Conservation (phyloP, 2,329 filamentous ascomycete species). For the Emydomyces testavorans region DNA sequence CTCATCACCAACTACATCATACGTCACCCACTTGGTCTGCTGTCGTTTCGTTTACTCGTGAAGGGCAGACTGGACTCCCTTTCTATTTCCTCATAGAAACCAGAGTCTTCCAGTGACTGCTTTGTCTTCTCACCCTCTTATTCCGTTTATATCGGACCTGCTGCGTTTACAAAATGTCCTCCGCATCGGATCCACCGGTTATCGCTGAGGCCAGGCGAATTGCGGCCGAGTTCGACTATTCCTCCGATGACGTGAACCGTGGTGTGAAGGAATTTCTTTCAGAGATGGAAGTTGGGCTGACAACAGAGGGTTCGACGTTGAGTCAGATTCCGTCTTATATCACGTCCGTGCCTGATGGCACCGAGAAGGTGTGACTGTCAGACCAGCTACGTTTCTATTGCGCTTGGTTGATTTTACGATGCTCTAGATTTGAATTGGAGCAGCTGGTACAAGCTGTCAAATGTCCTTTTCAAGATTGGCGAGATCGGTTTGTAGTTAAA, state of each 20-base stretch:
- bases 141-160: neutral
- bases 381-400: neutral
- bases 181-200: conserved; percentile 27
- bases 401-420: neutral
- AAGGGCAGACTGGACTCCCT: too few relatives aligned
- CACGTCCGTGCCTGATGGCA: conserved; percentile 89
- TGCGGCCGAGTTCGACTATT: conserved; percentile 75
- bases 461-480: neutral
- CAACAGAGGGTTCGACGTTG: conserved; percentile 65
- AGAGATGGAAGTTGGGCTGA: conserved; percentile 78
- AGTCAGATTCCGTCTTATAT: conserved; percentile 97
- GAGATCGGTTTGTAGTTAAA: conserved; percentile 13
- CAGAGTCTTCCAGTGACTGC: too few relatives aligned
- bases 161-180: conserved; percentile 8
- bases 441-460: neutral
- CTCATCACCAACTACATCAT: too few relatives aligned
- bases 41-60: too few relatives aligned
- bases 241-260: conserved; percentile 62
- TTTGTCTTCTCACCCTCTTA: neutral
- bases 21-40: too few relatives aligned
- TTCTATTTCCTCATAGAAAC: neutral
- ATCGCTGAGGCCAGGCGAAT: conserved; percentile 65
- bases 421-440: too few relatives aligned
- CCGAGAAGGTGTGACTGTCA: conserved; percentile 64
- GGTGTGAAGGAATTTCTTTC: conserved; percentile 75